Percentiles rank a stretch among this genome's conserved stretches.
phyloP scores from a whole-genome alignment of 2,329 filamentous ascomycete genomes.

The Cladosporium sp. region DNA sequence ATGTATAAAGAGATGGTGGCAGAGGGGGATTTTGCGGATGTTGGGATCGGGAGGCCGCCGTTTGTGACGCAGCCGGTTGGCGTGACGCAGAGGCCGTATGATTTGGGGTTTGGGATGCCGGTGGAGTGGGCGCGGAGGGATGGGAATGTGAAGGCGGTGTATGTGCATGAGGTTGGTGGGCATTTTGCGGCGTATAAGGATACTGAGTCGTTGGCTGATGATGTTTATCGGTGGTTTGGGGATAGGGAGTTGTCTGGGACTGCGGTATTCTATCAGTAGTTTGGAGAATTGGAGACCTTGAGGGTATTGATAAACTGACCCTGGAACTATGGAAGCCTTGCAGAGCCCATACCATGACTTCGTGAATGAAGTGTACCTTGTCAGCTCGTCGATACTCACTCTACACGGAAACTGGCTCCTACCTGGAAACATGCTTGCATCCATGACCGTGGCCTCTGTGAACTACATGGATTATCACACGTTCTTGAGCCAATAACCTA shows the following conservation, averaged over 20 bases:
- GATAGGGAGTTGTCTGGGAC: constrained; percentile 25
- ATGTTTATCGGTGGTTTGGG: constrained; percentile 51
- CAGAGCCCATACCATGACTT: not conserved
- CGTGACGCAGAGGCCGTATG: constrained; percentile 21
- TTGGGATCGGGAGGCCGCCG: constrained; percentile 15
- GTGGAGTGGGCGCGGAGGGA: constrained; percentile 49
- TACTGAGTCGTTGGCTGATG: constrained; percentile 44
- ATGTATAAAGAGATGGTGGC: constrained; percentile 62
- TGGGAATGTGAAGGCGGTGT: constrained; percentile 51
- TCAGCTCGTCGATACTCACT: too few relatives aligned
- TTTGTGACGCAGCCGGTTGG: constrained; percentile 30
- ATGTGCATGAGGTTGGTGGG: constrained; percentile 41
- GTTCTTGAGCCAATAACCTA: too few relatives aligned
- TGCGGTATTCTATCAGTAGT: not conserved
- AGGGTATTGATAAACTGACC: not conserved
- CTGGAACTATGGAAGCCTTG: not conserved
- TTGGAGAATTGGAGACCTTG: not conserved
- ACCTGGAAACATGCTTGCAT: too few relatives aligned
- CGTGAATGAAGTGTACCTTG: too few relatives aligned
- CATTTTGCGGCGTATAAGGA: constrained; percentile 53
- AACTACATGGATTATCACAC: too few relatives aligned
- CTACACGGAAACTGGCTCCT: too few relatives aligned
- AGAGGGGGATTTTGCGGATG: not conserved
- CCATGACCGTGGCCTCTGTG: too few relatives aligned
- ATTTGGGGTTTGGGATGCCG: constrained; percentile 36